Evolutionary conservation across 495 filamentous ascomycete genomes (phyloP).

Genomic region (Recurvomyces mirabilis): DNA sequence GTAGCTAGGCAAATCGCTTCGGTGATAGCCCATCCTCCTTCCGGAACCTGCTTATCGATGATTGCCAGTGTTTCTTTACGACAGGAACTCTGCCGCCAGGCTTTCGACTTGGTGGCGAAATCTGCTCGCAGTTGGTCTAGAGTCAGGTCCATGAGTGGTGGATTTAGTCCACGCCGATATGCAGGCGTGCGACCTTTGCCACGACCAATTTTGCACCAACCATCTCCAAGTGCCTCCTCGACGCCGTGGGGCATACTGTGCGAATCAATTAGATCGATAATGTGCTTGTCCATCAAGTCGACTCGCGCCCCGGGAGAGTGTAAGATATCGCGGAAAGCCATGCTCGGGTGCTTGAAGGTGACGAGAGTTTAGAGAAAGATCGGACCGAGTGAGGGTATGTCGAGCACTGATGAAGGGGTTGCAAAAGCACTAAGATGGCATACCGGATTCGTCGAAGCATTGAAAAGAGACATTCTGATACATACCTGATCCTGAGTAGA

Average conservation of each 20-base stretch:
- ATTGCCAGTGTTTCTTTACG: conserved; percentile 2
- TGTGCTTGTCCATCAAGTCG: too few relatives aligned
- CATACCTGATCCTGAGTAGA: too few relatives aligned
- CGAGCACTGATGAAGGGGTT: too few relatives aligned
- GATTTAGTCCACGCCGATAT: neutral
- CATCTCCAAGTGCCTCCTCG: neutral
- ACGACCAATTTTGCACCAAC: neutral
- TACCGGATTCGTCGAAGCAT: too few relatives aligned
- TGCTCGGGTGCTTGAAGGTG: too few relatives aligned
- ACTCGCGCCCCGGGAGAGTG: too few relatives aligned
- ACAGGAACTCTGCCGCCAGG: conserved; percentile 4
- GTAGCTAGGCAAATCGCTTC: conserved; percentile 13
- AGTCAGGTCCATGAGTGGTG: neutral
- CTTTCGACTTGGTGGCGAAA: neutral
- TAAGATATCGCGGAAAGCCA: too few relatives aligned
- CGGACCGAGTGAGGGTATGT: too few relatives aligned
- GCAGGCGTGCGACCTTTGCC: conserved; percentile 1
- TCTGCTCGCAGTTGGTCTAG: neutral
- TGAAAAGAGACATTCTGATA: too few relatives aligned
- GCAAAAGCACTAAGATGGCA: too few relatives aligned
- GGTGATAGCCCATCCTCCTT: conserved; percentile 11
- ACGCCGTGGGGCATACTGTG: neutral
- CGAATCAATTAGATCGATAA: neutral
- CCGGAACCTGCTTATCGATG: conserved; percentile 10
- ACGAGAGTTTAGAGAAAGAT: too few relatives aligned